Conservation (phyloP, 1,284 basidiomycete genomes). For the Ustilago vetiveriae region DNA sequence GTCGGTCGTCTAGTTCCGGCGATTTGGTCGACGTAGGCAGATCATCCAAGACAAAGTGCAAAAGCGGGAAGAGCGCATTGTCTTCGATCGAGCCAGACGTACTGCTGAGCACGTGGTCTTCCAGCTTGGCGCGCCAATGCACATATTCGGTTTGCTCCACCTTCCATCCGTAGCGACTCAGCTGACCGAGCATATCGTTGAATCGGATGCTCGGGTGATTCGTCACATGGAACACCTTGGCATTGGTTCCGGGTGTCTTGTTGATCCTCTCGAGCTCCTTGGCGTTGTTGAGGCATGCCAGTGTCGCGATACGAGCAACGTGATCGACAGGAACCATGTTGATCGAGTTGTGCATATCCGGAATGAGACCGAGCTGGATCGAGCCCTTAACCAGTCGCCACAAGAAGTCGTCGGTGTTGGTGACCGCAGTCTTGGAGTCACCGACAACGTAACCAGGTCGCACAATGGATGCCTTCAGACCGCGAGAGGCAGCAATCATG, state of each 20-base stretch:
- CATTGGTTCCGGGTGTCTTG: constrained; percentile 72
- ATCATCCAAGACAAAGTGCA: constrained; percentile 97
- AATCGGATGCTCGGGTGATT: constrained; percentile 88
- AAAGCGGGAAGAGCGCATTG: constrained; percentile 94
- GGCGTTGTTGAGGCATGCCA: constrained; percentile 55
- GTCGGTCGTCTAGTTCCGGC: constrained; percentile 87
- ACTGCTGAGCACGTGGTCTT: constrained; percentile 83
- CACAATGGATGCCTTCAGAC: constrained; percentile 86
- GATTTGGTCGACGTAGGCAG: constrained; percentile 95
- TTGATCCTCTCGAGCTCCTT: constrained; percentile 25
- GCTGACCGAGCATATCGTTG: constrained; percentile 83
- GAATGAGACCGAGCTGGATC: constrained; percentile 91
- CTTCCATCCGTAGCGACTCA: constrained; percentile 82
- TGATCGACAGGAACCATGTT: constrained; percentile 99
- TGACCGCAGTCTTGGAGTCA: constrained; percentile 81
- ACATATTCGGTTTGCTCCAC: constrained; percentile 86
- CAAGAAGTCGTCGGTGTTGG: constrained; percentile 98
- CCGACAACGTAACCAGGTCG: constrained; percentile 97
- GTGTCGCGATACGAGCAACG: constrained; percentile 82
- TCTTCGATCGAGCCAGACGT: constrained; percentile 73
- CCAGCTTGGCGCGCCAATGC: constrained; percentile 87
- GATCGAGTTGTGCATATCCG: constrained; percentile 97
- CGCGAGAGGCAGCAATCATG: constrained; percentile 86
- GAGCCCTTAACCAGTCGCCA: constrained; percentile 99
- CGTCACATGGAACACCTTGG: constrained; percentile 86